Conservation (phyloP, 345 rosid species). For the Brassica incana region DNA sequence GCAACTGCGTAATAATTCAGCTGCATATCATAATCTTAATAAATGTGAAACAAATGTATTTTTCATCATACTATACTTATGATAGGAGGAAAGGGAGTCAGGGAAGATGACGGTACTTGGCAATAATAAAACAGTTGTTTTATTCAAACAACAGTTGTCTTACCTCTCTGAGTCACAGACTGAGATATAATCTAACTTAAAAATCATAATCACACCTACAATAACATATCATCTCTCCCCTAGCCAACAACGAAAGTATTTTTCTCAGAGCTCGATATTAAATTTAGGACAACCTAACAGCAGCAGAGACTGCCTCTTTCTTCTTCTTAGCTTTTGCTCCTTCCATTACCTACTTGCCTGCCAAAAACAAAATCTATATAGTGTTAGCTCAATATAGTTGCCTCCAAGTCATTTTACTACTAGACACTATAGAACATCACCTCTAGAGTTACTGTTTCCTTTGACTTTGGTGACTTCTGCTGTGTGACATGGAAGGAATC, state of each 20-base stretch:
- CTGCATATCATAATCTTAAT: conserved; percentile 10
- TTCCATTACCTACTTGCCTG: conserved; percentile 8
- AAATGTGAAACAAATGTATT: neutral
- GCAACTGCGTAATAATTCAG: neutral
- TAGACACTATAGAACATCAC: conserved; percentile 23
- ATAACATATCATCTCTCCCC: conserved; percentile 24
- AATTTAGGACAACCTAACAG: conserved; percentile 7
- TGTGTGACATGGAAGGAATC: conserved; percentile 73
- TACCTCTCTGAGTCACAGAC: no score
- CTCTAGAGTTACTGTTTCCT: conserved; percentile 48
- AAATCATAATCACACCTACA: conserved; percentile 23
- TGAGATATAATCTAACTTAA: no score
- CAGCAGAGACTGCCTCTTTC: conserved; percentile 20
- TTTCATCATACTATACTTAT: neutral
- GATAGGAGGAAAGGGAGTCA: neutral
- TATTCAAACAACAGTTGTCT: no score
- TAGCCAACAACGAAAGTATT: conserved; percentile 12
- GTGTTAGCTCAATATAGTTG: conserved; percentile 14
- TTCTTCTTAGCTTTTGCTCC: neutral
- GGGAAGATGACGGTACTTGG: neutral
- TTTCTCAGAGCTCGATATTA: neutral
- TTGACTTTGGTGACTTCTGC: conserved; percentile 60
- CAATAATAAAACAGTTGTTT: no score
- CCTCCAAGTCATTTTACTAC: conserved; percentile 2
- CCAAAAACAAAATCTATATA: conserved; percentile 14